Percentiles rank a stretch among this genome's conserved stretches.
Evolutionary conservation across 768 basidiomycete genomes (phyloP).

Genomic region (Asterophora lycoperdoides): DNA sequence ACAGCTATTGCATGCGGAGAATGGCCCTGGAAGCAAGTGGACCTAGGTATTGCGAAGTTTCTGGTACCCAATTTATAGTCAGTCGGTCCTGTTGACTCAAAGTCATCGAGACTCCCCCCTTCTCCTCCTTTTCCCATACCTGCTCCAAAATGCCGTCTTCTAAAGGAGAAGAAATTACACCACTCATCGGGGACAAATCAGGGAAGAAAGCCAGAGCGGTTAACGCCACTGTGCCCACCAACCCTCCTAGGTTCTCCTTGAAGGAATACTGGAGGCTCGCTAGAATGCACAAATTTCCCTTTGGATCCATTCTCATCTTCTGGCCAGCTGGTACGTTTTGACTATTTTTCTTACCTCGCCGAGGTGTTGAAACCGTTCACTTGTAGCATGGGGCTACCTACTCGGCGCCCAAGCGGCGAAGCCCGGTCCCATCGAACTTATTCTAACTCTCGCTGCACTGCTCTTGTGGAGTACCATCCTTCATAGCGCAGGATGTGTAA

Average conservation of each 20-base stretch:
- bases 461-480: constrained; percentile 6
- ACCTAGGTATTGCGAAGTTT: too few species aligned
- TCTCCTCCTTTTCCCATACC: too few species aligned
- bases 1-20: too few species aligned
- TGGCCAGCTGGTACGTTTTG: constrained; percentile 9
- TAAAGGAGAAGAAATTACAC: too few species aligned
- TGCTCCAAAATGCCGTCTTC: too few species aligned
- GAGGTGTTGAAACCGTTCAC: not conserved
- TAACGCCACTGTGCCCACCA: not conserved
- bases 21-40: too few species aligned
- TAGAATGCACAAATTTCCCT: constrained; percentile 10
- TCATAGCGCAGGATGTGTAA: constrained; percentile 9
- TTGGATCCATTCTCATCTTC: constrained; percentile 5
- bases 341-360: not conserved
- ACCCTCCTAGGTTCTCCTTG: not conserved
- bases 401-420: constrained; percentile 3
- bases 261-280: constrained; percentile 2
- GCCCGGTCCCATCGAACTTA: not conserved
- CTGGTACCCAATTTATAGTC: too few species aligned
- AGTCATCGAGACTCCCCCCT: too few species aligned
- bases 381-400: constrained; percentile 8
- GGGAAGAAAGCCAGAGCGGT: too few species aligned
- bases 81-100: too few species aligned
- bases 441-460: not conserved
- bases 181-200: too few species aligned